Base-by-base conservation (phyloP, 345 rosid species). In the Citrus mangshanensis region DNA sequence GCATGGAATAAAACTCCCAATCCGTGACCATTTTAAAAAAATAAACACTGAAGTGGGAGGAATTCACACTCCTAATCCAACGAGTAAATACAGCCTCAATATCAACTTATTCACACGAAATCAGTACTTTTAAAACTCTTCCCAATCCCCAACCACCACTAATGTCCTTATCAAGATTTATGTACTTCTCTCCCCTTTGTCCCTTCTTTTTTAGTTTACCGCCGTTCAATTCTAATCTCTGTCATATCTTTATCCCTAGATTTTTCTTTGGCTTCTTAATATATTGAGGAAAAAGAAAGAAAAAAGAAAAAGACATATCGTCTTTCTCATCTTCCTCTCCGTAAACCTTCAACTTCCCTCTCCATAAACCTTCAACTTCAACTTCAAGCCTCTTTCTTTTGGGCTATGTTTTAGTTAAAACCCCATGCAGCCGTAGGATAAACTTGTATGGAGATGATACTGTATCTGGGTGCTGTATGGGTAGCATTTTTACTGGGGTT, bases 401-500 rank as follows among this genome's bases (percentile, higher is more conserved):
- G 4, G 30, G 10, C 22, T 3, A 34, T 58, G 25, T 60, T 25
- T 10, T 32, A 9, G 18, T 10, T 5, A 19, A 54, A 54, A 34
- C 77, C 81, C 37, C 51, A 78, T 13, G 40, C 83, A 72, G 18
- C 81, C 4, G 40, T 84, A 72, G 32, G 85, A 64, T 87, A 85
- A 70, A 21, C 81, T 54, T 75, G 78, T 65, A 42, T 67, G 5
- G 86, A 80, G 16, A 68, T 40, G 72, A 42, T 76, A 63, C 63
- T 77, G 72, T 75, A 76, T 70, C 65, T 89, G 54, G 82, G 79
- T 81, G 68, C 80, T 37, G 79, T 90, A 2, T 87, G 92, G 87
- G n/a, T 90, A 68, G 88, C 92, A 10, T 90, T 93, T 77, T 79
- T 89, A 3, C 72, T 87, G 46, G 97, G 97, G 5, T 72, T 91